Conservation (phyloP, 768 basidiomycete genomes). For the Leucocoprinus birnbaumii region DNA sequence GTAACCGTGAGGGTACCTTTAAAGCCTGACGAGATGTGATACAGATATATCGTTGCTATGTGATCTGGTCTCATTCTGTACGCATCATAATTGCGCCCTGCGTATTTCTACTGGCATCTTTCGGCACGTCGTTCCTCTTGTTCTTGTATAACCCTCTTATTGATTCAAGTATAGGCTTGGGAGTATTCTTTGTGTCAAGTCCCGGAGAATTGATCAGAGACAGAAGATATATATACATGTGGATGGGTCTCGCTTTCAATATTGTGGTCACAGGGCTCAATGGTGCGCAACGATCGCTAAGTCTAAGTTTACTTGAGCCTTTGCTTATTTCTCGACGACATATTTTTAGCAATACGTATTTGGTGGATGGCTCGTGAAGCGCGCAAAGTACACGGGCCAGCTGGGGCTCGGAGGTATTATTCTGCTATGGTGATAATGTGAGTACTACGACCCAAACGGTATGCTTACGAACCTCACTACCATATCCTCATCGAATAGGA, state of each 20-base stretch:
- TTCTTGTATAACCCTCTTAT: not conserved
- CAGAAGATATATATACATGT: not conserved
- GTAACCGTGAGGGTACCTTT: not conserved
- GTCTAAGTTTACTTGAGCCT: not conserved
- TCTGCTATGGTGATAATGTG: conserved; percentile 25
- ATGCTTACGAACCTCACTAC: not conserved
- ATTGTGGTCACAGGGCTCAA: not conserved
- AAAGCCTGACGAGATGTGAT: not conserved
- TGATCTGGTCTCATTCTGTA: not conserved
- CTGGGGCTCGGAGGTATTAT: conserved; percentile 20
- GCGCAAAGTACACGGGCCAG: conserved; percentile 20
- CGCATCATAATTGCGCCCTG: not conserved
- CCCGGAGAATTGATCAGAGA: not conserved
- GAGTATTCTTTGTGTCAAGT: not conserved
- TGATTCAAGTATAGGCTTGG: not conserved
- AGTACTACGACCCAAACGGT: conserved; percentile 13
- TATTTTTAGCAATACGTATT: conserved; percentile 23
- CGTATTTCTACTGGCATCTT: not conserved
- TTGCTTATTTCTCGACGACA: not conserved
- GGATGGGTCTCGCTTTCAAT: not conserved
- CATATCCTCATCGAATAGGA: no score
- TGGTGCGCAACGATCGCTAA: not conserved
- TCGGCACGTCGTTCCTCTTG: not conserved
- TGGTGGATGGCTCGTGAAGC: conserved; percentile 29
- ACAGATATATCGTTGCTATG: not conserved